Evolutionary conservation across 805 yeast genomes (phyloP).

Genomic region (Vanderwaltozyma verrucispora): DNA sequence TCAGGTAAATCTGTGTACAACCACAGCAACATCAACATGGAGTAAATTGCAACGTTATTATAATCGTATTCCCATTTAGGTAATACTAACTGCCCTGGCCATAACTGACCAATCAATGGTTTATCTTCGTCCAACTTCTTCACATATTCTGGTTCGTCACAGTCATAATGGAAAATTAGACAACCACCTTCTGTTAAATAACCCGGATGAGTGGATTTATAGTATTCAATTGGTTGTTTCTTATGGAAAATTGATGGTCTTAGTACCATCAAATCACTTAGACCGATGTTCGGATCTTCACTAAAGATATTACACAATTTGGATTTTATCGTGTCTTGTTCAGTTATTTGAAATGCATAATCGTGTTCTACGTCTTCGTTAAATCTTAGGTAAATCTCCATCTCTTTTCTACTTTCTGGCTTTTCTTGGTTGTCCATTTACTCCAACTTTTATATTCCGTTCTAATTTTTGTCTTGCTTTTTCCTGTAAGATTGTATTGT

Average conservation of each 20-base stretch:
- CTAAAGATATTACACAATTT: slow-evolving; percentile 46
- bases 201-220: slow-evolving; percentile 53
- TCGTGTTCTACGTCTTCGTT: slow-evolving; percentile 80
- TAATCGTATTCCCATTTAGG: slow-evolving; percentile 25
- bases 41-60: slow-evolving; percentile 8
- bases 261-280: slow-evolving; percentile 53
- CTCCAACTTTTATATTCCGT: no score
- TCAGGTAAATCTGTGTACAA: slow-evolving; percentile 92
- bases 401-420: slow-evolving; percentile 1
- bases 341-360: slow-evolving; percentile 71
- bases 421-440: no score
- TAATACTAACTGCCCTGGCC: slow-evolving; percentile 86
- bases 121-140: slow-evolving; percentile 40
- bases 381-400: slow-evolving; percentile 58
- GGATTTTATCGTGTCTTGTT: slow-evolving; percentile 47
- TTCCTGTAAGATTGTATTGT: no score
- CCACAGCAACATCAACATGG: slow-evolving; percentile 47
- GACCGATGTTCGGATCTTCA: slow-evolving; percentile 6
- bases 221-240: slow-evolving; percentile 52
- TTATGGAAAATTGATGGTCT: slow-evolving; percentile 73
- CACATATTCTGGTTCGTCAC: slow-evolving; percentile 38
- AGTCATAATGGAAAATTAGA: slow-evolving; percentile 53
- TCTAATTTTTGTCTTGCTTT: no score
- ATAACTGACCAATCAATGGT: slow-evolving; percentile 46
- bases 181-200: slow-evolving; percentile 76